Percentiles rank a stretch among this genome's conserved stretches.
phyloP scores from a whole-genome alignment of 306 rosid genomes.

The Lathyrus aphaca region DNA sequence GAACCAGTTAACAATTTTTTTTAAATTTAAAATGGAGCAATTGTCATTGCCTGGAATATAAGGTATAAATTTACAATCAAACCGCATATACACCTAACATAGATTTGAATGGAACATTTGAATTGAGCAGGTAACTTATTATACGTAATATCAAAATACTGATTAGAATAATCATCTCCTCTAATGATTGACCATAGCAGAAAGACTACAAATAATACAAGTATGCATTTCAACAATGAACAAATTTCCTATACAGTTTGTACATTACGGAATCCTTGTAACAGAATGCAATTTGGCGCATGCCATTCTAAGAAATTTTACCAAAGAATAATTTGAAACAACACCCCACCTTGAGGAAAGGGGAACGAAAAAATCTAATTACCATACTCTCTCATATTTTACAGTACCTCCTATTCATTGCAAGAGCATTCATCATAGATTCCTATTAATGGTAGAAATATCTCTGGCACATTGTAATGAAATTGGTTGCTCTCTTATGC shows the following conservation, averaged over 20 bases:
- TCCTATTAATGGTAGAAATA: conserved; percentile 59
- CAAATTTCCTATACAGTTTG: conserved; percentile 46
- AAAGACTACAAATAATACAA: conserved; percentile 27
- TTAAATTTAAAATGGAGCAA: not conserved
- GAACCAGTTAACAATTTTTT: not conserved
- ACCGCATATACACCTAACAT: not conserved
- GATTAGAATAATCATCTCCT: not conserved
- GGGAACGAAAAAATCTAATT: conserved; percentile 21
- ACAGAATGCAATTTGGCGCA: conserved; percentile 21
- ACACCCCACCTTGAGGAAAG: conserved; percentile 24
- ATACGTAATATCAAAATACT: not conserved
- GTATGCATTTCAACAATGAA: conserved; percentile 32
- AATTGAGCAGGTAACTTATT: too few species aligned
- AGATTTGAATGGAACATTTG: not conserved
- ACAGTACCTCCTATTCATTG: conserved; percentile 22
- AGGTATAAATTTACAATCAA: not conserved
- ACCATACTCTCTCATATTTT: conserved; percentile 29
- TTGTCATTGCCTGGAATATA: not conserved
- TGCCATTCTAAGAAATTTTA: conserved; percentile 43
- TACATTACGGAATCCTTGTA: conserved; percentile 38
- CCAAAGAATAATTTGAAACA: conserved; percentile 25
- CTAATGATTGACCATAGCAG: conserved; percentile 8
- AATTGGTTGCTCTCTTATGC: conserved; percentile 75
- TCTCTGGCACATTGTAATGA: conserved; percentile 67
- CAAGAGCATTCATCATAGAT: conserved; percentile 38